Evolutionary conservation across 805 yeast species (phyloP).

Genomic region (Candida maris): DNA sequence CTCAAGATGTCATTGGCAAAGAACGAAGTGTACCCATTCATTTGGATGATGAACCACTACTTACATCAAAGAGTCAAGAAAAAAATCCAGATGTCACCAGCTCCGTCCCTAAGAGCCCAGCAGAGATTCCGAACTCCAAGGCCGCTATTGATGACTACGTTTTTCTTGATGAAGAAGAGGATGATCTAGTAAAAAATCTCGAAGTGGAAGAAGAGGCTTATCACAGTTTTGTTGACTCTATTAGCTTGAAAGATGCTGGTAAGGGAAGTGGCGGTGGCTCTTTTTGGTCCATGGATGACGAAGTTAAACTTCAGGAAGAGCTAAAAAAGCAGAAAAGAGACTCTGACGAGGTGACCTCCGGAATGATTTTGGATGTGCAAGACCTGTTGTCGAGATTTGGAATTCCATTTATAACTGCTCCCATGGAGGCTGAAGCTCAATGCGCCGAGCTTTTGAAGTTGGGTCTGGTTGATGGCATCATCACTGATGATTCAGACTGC

Average conservation of each 20-base stretch:
- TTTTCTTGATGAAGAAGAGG: conserved; percentile 77
- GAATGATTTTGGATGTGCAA: conserved; percentile 88
- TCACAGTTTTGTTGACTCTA: conserved; percentile 49
- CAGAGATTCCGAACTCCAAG: not conserved
- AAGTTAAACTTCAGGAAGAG: conserved; percentile 53
- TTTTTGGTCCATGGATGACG: conserved; percentile 37
- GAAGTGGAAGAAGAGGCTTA: conserved; percentile 71
- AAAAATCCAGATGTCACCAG: not conserved
- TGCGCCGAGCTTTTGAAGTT: conserved; percentile 77
- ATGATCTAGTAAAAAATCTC: conserved; percentile 57
- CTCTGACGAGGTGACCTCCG: conserved; percentile 83
- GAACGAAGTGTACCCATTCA: not conserved
- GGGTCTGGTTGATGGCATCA: conserved; percentile 85
- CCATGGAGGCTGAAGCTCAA: conserved; percentile 99
- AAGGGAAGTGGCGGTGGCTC: conserved; percentile 11
- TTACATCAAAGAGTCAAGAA: not conserved
- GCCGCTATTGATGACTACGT: conserved; percentile 46
- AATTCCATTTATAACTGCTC: conserved; percentile 91
- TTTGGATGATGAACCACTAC: not conserved
- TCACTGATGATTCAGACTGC: conserved; percentile 97
- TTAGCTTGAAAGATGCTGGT: conserved; percentile 14
- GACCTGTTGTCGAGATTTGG: conserved; percentile 85
- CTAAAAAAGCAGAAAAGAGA: conserved; percentile 72
- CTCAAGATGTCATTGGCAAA: not conserved
- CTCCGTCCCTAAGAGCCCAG: not conserved